Evolutionary conservation across 352 stramenopile species (phyloP).

Genomic region (Blastocystis sp.): DNA sequence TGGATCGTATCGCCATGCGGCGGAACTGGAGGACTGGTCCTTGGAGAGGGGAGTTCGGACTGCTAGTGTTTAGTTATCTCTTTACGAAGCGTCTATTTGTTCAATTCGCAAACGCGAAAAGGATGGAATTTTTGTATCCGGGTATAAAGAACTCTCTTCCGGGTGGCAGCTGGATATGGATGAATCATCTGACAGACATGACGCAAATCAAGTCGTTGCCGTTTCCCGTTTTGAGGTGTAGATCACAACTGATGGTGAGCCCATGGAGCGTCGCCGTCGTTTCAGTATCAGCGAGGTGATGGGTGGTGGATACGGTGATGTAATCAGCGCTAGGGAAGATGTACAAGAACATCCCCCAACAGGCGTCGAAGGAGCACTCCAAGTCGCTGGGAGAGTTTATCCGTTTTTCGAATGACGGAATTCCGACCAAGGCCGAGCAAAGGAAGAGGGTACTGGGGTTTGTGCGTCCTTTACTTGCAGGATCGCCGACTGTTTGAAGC

Average conservation of each 20-base stretch:
- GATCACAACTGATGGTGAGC: not conserved
- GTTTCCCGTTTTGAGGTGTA: not conserved
- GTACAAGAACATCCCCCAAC: conserved; percentile 44
- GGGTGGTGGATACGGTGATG: not conserved
- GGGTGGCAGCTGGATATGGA: not conserved
- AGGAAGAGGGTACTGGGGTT: conserved; percentile 6
- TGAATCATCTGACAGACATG: not conserved
- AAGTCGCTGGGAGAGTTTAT: conserved; percentile 66
- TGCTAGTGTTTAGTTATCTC: conserved; percentile 17
- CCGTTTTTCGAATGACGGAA: conserved; percentile 60
- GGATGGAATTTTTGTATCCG: not conserved
- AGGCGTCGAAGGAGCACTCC: not conserved
- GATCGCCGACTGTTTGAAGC: conserved; percentile 42
- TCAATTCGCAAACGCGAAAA: not conserved
- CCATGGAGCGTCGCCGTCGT: not conserved
- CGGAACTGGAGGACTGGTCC: conserved; percentile 49
- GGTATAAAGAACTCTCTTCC: not conserved
- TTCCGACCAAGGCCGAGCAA: conserved; percentile 48
- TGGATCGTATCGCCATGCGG: conserved; percentile 30
- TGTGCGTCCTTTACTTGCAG: not conserved
- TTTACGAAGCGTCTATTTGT: conserved; percentile 21
- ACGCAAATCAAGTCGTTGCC: not conserved
- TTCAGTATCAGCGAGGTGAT: conserved; percentile 67
- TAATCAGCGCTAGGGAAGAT: conserved; percentile 48
- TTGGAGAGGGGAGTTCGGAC: conserved; percentile 18